Base-by-base conservation (phyloP, 257 asterid genomes). In the Scutellaria galericulata region DNA sequence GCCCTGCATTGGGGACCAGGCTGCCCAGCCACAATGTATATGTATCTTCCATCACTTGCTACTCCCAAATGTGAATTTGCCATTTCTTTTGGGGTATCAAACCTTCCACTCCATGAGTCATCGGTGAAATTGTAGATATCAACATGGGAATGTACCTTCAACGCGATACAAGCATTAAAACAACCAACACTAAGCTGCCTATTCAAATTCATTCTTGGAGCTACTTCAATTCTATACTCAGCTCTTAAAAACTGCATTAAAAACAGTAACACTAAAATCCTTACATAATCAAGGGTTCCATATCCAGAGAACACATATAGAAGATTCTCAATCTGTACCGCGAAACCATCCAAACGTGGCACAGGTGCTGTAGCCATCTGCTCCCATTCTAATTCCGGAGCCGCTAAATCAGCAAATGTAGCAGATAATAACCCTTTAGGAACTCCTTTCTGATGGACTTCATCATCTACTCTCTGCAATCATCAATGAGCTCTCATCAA, bases 11-110 rank as follows among this genome's bases (percentile, higher is more conserved):
- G 96, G 6, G 93, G 88, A 47, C 96, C 96, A 65, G 65, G 70
- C 72, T 90, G 96, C 57, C 96, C 96, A 3, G 93, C 71, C 12
- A 90, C 78, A 55, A 90, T 39, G 74, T 85, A 88, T 52, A 86
- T 73, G 68, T 85, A 90, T 84, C 96, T 83, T 27, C 95, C 96
- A 78, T 90, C 96, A 66, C 78, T 75, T 8, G 89, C 93, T 78
- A 90, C 71, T 35, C 96, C 96, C 78, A 90, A 78, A 85, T 90
- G 95, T 6, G 96, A 88, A 82, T 88, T 77, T 0, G 93, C 93
- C 93, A 90, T 88, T 27, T 86, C 89, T 70, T 82, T 83, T 48
- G 97, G 96, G 6, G 83, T 83, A 35, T 81, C 86, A 12, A 90
- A 72, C 55, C 86, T 81, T 13, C 68, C 91, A 18, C 78, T 65